Conservation (phyloP, 2,329 filamentous ascomycete genomes). For the Diaporthe amygdali region DNA sequence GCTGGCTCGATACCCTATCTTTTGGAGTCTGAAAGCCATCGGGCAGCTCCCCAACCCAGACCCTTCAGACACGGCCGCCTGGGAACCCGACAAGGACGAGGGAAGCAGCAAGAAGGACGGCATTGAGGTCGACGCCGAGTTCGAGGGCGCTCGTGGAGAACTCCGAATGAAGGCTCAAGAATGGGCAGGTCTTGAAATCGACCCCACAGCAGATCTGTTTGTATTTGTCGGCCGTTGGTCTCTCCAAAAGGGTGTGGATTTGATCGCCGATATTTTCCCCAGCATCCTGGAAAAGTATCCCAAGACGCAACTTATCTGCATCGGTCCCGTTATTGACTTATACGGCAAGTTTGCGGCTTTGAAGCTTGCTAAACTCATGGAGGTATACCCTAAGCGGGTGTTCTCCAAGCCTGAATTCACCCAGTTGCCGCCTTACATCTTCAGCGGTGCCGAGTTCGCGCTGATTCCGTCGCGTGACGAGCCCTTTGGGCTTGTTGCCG, state of each 20-base stretch:
- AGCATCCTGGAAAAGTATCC: constrained; percentile 62
- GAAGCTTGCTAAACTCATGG: constrained; percentile 67
- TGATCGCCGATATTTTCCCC: constrained; percentile 71
- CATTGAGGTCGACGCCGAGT: constrained; percentile 57
- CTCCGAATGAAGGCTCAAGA: constrained; percentile 68
- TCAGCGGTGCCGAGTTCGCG: constrained; percentile 71
- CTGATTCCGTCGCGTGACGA: constrained; percentile 73
- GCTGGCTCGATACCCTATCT: constrained; percentile 70
- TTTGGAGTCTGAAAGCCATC: constrained; percentile 69
- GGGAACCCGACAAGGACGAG: constrained; percentile 53
- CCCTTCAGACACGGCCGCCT: constrained; percentile 65
- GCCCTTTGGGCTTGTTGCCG: constrained; percentile 71
- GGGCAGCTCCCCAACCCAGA: constrained; percentile 70
- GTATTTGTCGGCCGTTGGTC: constrained; percentile 76
- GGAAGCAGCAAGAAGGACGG: constrained; percentile 51
- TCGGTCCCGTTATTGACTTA: constrained; percentile 69
- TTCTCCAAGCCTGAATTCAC: constrained; percentile 73
- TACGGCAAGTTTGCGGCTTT: constrained; percentile 71
- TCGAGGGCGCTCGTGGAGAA: constrained; percentile 59
- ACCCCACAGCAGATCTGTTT: constrained; percentile 67
- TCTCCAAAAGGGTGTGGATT: constrained; percentile 71
- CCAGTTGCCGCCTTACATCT: constrained; percentile 68
- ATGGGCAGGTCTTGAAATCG: constrained; percentile 69
- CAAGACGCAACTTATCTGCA: constrained; percentile 64
- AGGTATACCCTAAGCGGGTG: constrained; percentile 68